phyloP scores from a whole-genome alignment of 306 rosid genomes.

The Casuarina glauca region DNA sequence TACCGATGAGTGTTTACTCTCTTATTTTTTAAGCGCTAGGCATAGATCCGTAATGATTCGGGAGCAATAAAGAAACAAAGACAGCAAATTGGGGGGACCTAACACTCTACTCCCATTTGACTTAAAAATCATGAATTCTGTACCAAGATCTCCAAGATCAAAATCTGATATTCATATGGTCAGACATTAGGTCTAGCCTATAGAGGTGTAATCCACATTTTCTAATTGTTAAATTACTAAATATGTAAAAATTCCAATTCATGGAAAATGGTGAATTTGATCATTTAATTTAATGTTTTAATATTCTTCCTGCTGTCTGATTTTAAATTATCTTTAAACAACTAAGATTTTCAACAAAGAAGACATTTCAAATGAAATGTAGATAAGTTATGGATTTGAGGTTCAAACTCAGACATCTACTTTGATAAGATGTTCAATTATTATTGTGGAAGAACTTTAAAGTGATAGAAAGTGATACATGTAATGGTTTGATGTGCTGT shows the following conservation, averaged over 20 bases:
- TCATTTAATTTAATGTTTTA: too few relatives aligned
- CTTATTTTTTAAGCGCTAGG: background rate
- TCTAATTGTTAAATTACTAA: background rate
- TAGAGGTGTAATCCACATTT: constrained; percentile 6
- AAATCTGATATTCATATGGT: background rate
- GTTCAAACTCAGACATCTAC: too few relatives aligned
- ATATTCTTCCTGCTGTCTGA: too few relatives aligned
- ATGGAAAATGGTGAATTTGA: too few relatives aligned
- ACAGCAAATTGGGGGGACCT: background rate
- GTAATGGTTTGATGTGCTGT: too few relatives aligned
- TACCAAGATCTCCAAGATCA: background rate
- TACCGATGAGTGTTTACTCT: background rate
- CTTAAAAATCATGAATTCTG: background rate
- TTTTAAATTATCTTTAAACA: too few relatives aligned
- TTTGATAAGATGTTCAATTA: too few relatives aligned
- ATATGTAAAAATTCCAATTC: background rate
- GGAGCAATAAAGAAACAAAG: background rate
- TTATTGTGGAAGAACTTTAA: too few relatives aligned
- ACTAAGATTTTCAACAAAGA: too few relatives aligned
- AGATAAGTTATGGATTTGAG: too few relatives aligned
- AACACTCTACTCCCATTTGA: background rate
- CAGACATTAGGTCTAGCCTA: background rate
- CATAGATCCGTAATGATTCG: background rate
- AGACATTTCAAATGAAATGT: too few relatives aligned
- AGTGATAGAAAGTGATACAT: too few relatives aligned